Conservation (phyloP, 1,284 basidiomycete species). For the Cutaneotrichosporon cutaneum region DNA sequence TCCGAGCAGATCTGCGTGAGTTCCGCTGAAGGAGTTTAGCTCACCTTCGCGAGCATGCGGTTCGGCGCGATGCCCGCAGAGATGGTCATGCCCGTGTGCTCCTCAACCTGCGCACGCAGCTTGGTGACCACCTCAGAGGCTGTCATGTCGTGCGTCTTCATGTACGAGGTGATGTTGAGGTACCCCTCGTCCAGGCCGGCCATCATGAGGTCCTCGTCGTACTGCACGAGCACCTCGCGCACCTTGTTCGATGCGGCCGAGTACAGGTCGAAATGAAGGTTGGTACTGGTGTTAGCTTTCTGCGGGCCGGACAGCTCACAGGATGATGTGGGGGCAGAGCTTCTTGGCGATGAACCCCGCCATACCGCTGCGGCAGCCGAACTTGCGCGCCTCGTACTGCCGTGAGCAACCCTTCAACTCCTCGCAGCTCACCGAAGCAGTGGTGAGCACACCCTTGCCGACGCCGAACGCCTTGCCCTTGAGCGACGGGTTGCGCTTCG, state of each 20-base stretch:
- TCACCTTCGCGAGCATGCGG: slow-evolving; percentile 72
- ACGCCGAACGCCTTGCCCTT: slow-evolving; percentile 85
- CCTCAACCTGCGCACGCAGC: slow-evolving; percentile 69
- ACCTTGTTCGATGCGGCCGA: slow-evolving; percentile 63
- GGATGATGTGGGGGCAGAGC: slow-evolving; percentile 85
- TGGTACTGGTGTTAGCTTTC: slow-evolving; percentile 12
- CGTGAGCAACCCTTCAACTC: not conserved
- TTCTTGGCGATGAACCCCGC: slow-evolving; percentile 90
- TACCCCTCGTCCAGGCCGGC: slow-evolving; percentile 88
- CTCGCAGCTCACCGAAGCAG: slow-evolving; percentile 58
- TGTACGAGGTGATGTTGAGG: slow-evolving; percentile 68
- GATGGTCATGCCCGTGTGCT: slow-evolving; percentile 80
- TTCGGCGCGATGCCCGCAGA: slow-evolving; percentile 89
- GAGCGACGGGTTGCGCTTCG: slow-evolving; percentile 74
- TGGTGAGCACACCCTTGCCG: slow-evolving; percentile 69
- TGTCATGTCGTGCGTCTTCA: slow-evolving; percentile 63
- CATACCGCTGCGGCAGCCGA: slow-evolving; percentile 85
- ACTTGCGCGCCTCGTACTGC: slow-evolving; percentile 86
- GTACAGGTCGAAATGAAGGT: slow-evolving; percentile 63
- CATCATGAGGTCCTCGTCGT: slow-evolving; percentile 75
- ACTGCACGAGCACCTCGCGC: slow-evolving; percentile 55
- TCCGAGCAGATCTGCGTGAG: slow-evolving; percentile 80
- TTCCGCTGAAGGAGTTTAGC: slow-evolving; percentile 25
- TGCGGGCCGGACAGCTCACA: slow-evolving; percentile 47
- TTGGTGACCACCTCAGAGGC: slow-evolving; percentile 73